Evolutionary conservation across 139 green algal species (phyloP).

Genomic region (Marvania coccoides): DNA sequence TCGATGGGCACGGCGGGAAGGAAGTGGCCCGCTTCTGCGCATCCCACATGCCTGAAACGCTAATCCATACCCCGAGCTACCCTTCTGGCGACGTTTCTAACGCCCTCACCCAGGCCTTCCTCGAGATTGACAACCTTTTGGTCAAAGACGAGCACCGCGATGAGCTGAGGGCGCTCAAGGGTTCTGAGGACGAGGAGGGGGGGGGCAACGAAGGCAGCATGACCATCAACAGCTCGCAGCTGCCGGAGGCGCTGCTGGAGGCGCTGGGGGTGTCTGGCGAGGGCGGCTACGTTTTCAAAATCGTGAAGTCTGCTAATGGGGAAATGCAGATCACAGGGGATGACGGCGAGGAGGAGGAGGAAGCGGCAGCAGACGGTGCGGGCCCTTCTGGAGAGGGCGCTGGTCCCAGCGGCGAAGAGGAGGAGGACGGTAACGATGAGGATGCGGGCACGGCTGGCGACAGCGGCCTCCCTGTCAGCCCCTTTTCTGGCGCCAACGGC

Average conservation of each 20-base stretch:
- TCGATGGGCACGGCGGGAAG: slow-evolving; percentile 57
- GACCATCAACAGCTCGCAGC: slow-evolving; percentile 22
- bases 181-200: slow-evolving; percentile 12
- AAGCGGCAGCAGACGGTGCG: not conserved
- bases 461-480: not conserved
- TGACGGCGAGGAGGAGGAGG: not conserved
- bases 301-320: slow-evolving; percentile 16
- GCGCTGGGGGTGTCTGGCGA: slow-evolving; percentile 23
- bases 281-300: slow-evolving; percentile 18
- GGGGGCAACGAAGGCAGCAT: slow-evolving; percentile 10
- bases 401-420: not conserved
- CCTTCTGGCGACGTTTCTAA: slow-evolving; percentile 8
- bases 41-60: slow-evolving; percentile 28
- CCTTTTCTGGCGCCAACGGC: not conserved
- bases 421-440: not conserved
- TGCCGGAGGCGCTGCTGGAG: slow-evolving; percentile 39
- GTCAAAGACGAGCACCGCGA: slow-evolving; percentile 9
- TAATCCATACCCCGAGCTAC: slow-evolving; percentile 16
- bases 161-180: slow-evolving; percentile 31
- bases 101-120: slow-evolving; percentile 30
- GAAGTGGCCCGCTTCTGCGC: slow-evolving; percentile 48
- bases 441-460: not conserved
- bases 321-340: not conserved
- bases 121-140: slow-evolving; percentile 41
- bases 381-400: not conserved